A percentile compares a stretch with the other conserved stretches of the same genome.
phyloP scores from a whole-genome alignment of 2,329 filamentous ascomycete genomes.

The Nectriaceae sp. region DNA sequence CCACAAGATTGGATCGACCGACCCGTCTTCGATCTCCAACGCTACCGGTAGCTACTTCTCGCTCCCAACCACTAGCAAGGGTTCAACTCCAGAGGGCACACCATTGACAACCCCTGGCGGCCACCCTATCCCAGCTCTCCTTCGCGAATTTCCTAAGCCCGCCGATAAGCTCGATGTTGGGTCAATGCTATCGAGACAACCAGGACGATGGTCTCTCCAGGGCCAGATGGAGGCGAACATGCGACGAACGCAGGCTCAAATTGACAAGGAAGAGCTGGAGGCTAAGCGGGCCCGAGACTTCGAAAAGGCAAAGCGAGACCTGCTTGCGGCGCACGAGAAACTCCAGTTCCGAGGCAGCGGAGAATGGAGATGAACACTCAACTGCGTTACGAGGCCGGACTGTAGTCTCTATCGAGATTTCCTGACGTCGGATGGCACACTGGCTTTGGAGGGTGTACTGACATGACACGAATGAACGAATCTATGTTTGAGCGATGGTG shows the following conservation, averaged over 20 bases:
- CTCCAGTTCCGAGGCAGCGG: slow-evolving; percentile 11
- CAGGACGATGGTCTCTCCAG: slow-evolving; percentile 31
- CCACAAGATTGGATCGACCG: no score
- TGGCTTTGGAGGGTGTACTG: slow-evolving; percentile 23
- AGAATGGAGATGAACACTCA: slow-evolving; percentile 7
- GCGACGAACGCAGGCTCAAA: slow-evolving; percentile 24
- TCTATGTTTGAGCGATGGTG: slow-evolving; percentile 18
- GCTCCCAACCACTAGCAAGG: slow-evolving; percentile 17
- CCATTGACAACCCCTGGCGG: slow-evolving; percentile 22
- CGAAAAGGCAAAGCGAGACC: slow-evolving; percentile 49
- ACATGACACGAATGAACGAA: slow-evolving; percentile 24
- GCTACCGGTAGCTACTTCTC: slow-evolving; percentile 22
- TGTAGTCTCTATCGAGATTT: no score
- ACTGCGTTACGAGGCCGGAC: no score
- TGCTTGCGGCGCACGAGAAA: slow-evolving; percentile 41
- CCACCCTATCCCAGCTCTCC: slow-evolving; percentile 37
- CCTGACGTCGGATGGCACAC: slow-evolving; percentile 15
- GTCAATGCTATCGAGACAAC: slow-evolving; percentile 45
- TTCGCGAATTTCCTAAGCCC: slow-evolving; percentile 44
- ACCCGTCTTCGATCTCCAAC: slow-evolving; percentile 13
- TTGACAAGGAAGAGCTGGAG: slow-evolving; percentile 29
- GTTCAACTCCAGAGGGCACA: slow-evolving; percentile 21
- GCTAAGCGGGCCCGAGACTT: slow-evolving; percentile 42
- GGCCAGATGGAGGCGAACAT: slow-evolving; percentile 15
- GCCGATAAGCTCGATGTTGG: slow-evolving; percentile 40